These are phyloP conservation scores for Ganoderma lingzhi DNA, from an alignment of 1,284 basidiomycete genomes.

Conservation along the genomic window DNA sequence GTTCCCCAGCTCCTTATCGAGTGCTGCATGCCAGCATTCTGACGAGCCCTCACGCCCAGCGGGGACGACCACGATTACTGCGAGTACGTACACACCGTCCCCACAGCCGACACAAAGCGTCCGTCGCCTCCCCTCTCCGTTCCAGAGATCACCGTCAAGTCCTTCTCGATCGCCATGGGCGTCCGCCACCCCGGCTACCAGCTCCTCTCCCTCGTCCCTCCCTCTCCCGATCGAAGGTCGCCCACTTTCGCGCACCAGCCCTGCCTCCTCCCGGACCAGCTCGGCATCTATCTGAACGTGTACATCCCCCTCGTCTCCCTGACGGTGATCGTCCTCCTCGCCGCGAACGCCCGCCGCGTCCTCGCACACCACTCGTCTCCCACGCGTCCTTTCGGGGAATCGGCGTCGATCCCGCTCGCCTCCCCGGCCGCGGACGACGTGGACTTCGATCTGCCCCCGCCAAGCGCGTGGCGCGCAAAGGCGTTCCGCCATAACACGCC, in stretches of 20 bases:
- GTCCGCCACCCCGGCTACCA: conserved; percentile 67
- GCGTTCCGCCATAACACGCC: conserved; percentile 23
- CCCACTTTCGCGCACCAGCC: conserved; percentile 51
- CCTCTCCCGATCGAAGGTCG: conserved; percentile 23
- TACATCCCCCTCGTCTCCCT: conserved; percentile 58
- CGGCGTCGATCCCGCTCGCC: conserved; percentile 15
- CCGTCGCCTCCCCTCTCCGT: conserved; percentile 40
- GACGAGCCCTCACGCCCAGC: conserved; percentile 39
- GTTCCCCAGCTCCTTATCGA: conserved; percentile 14
- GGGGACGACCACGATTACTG: conserved; percentile 78
- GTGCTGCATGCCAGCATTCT: not conserved
- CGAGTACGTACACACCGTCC: conserved; percentile 55
- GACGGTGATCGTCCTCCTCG: conserved; percentile 41
- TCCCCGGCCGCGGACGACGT: conserved; percentile 4
- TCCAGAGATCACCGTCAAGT: conserved; percentile 67
- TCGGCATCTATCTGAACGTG: conserved; percentile 57
- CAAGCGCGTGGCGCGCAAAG: conserved; percentile 29
- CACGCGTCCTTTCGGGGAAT: conserved; percentile 10
- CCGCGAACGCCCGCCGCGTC: conserved; percentile 35
- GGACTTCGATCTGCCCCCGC: conserved; percentile 32
- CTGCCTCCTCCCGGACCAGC: conserved; percentile 67
- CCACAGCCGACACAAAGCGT: conserved; percentile 33
- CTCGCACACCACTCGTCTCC: conserved; percentile 31
- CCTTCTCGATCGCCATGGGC: conserved; percentile 68
- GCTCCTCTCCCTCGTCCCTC: conserved; percentile 62